Evolutionary conservation across 306 rosid genomes (phyloP).

Genomic region (Argentina anserina): DNA sequence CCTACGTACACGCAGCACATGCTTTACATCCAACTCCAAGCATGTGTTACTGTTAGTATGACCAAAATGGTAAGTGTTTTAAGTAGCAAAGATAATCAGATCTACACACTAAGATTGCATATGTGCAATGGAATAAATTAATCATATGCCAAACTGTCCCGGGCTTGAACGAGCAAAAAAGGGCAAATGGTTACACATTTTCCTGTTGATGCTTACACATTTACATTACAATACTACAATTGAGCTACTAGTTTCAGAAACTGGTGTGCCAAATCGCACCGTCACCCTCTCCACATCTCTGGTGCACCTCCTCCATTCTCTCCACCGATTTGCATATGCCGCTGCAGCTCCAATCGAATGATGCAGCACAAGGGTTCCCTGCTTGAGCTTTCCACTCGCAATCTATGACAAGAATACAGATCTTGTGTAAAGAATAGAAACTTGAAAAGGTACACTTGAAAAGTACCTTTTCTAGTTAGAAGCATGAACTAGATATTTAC

Average conservation of each 20-base stretch:
- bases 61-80: background rate
- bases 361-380: conserved; percentile 55
- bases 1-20: background rate
- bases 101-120: background rate
- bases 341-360: conserved; percentile 66
- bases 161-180: conserved; percentile 33
- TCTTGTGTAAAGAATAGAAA: background rate
- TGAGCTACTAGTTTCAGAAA: conserved; percentile 26
- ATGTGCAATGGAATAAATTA: conserved; percentile 31
- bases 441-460: background rate
- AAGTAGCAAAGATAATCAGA: background rate
- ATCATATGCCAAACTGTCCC: conserved; percentile 40
- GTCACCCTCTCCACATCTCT: conserved; percentile 56
- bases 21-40: background rate
- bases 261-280: conserved; percentile 61
- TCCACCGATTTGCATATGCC: conserved; percentile 66
- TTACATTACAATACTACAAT: conserved; percentile 22
- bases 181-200: conserved; percentile 35
- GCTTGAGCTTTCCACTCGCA: conserved; percentile 68
- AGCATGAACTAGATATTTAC: background rate
- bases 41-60: background rate
- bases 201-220: conserved; percentile 11
- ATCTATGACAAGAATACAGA: conserved; percentile 19
- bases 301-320: conserved; percentile 61
- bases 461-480: background rate